Evolutionary conservation across 192 early-diverging fungal genomes (phyloP), one percentile per base, ranked within the genome.

Genomic region (Geosiphon pyriformis): DNA sequence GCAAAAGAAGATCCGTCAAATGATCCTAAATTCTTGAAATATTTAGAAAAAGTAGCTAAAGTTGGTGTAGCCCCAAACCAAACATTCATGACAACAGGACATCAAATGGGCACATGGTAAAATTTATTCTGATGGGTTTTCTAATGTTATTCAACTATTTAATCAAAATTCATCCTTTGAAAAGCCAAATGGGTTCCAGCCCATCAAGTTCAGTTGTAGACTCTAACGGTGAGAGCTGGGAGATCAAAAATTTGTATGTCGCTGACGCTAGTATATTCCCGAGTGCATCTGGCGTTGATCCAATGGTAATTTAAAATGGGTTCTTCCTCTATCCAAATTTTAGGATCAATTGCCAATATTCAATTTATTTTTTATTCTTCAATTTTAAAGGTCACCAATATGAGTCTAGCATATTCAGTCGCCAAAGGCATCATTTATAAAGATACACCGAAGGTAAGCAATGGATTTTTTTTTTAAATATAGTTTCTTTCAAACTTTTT

Each of bases 231-330:
- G 80, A 88, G 65, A 82, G 84, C 1, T 92, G 85, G 86, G 91
- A 90, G 58, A 74, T 87, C 55, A 77, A 87, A 68, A 76, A 81
- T 31, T 77, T 91, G 29, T 92, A 85, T 70, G 86, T 92, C 1
- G 82, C 83, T 15, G 89, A 92, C 70, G 83, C 87, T 0, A 83
- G 80, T 15, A 25, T 88, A 31, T 88, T 91, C 68, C 88, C 91
- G 4, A 85, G 88, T 2, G 81, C 89, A 0, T 78, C 73, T 58
- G 91, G 91, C 71, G 89, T 91, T 59, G 86, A 88, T 59, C 82
- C 84, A 10, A 86, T 86, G 81, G 74, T 81, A 54, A n/a, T n/a
- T n/a, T 27, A 23, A 22, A 12, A 22, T 4, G 53, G 12, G 12
- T 55, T 20, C 12, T 55, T 55, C 12, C 23, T 20, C 23, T 23